Evolutionary conservation across 2,329 filamentous ascomycete genomes (phyloP), one percentile per base, ranked within the genome.

Genomic region (Elsinoe batatas): DNA sequence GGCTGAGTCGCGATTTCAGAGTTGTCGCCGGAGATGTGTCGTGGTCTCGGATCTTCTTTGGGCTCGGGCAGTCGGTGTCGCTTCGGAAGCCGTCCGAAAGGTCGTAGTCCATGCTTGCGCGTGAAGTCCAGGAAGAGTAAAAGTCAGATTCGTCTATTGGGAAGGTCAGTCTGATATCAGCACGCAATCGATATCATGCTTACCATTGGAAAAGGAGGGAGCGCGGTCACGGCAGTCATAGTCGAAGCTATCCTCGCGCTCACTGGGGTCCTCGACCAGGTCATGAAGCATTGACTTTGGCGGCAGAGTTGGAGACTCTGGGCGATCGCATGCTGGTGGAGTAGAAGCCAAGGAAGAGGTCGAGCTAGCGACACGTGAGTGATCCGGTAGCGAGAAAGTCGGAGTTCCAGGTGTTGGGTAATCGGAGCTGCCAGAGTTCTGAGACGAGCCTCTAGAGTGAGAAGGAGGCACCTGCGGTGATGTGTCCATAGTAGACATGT

Each of bases 231-330:
- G 54, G 13, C 33, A 40, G 22, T 78, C 71, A 18, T 57, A 55
- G 5, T 55, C 37, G 50, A 76, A 74, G n/a, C 42, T 36, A 54
- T 78, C 77, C 18, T 86, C 86, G 54, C 79, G 79, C 67, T 91
- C 86, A 40, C 83, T 72, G 1, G 86, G 83, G 64, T 95, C 90
- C 69, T 96, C 91, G 64, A 90, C 81, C 17, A 96, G 86, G 64
- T 93, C 87, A 13, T 88, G 86, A 59, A 96, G 76, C 53, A 78
- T 79, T 58, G 81, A 78, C 71, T 88, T 88, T 63, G 77, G 76
- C 0, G 80, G 73, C 74, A 76, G 51, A 72, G 78, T 57, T 77
- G 84, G 58, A 77, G 84, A 56, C 76, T 84, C 59, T 70, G 65
- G 71, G 71, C 62, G 62, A 6, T 83, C 82, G 62, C 72, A 72